phyloP scores from a whole-genome alignment of 2,329 filamentous ascomycete genomes.

The Cercospora sojina region DNA sequence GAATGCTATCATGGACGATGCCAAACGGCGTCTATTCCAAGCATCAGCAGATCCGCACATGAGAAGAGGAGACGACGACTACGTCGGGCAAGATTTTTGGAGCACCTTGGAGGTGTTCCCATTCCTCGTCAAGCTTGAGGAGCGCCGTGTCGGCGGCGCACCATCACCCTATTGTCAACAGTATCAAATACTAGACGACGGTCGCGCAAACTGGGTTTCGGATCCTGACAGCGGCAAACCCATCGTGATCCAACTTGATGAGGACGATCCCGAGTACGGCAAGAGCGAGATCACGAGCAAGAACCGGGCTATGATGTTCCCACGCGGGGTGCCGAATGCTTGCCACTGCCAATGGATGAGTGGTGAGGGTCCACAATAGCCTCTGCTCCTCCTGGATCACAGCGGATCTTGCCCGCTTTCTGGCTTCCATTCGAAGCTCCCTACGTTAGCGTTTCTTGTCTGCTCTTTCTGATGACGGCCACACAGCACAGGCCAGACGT shows the following conservation, averaged over 20 bases:
- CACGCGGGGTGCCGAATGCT: slow-evolving; percentile 26
- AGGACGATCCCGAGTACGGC: slow-evolving; percentile 40
- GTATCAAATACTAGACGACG: slow-evolving; percentile 59
- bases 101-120: slow-evolving; percentile 40
- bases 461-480: slow-evolving; percentile 11
- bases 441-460: slow-evolving; percentile 4
- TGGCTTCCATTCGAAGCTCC: neutral
- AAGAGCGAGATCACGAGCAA: slow-evolving; percentile 29
- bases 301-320: slow-evolving; percentile 21
- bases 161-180: slow-evolving; percentile 63
- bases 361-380: slow-evolving; percentile 16
- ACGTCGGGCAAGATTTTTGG: slow-evolving; percentile 7
- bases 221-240: slow-evolving; percentile 37
- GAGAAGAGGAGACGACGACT: slow-evolving; percentile 4
- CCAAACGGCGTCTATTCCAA: neutral
- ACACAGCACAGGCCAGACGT: slow-evolving; percentile 13
- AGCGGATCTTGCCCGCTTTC: neutral
- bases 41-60: neutral
- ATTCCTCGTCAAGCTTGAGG: slow-evolving; percentile 64
- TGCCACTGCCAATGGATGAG: slow-evolving; percentile 43
- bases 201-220: slow-evolving; percentile 42
- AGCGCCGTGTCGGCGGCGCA: slow-evolving; percentile 52
- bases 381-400: neutral
- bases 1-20: slow-evolving; percentile 1
- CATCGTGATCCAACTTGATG: slow-evolving; percentile 43